phyloP scores from a whole-genome alignment of 306 rosid genomes.

The Sesbania bispinosa region DNA sequence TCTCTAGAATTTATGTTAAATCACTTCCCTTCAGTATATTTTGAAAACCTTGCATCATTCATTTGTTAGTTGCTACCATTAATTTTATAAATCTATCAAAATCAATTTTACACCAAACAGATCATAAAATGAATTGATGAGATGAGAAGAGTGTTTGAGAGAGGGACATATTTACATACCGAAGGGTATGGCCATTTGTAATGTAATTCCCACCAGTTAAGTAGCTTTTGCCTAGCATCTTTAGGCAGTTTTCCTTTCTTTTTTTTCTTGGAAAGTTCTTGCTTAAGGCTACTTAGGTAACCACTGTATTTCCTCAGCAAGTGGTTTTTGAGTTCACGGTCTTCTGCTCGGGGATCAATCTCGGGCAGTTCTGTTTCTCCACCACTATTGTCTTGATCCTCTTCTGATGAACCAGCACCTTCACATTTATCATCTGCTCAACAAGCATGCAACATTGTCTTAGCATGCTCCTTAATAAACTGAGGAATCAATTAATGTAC shows the following conservation, averaged over 20 bases:
- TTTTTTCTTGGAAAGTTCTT: conserved; percentile 96
- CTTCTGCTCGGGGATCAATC: conserved; percentile 90
- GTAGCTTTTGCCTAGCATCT: conserved; percentile 97
- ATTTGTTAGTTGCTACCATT: no score
- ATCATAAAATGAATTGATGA: no score
- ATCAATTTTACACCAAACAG: no score
- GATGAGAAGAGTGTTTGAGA: no score
- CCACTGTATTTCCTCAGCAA: conserved; percentile 89
- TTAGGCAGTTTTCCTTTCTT: conserved; percentile 96
- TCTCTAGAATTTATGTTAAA: no score
- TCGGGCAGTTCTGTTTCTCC: conserved; percentile 82
- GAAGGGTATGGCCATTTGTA: conserved; percentile 99
- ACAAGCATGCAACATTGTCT: background rate
- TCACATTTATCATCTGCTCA: conserved; percentile 65
- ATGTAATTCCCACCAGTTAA: conserved; percentile 97
- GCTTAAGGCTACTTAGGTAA: conserved; percentile 86
- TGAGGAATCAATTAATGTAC: background rate
- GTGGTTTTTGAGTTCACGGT: conserved; percentile 87
- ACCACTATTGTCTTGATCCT: conserved; percentile 79
- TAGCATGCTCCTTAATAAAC: background rate
- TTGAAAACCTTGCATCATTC: no score
- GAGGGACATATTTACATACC: conserved; percentile 28
- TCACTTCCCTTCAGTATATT: no score
- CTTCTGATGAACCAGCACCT: conserved; percentile 79
- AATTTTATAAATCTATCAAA: no score